Evolutionary conservation across 2,329 filamentous ascomycete genomes (phyloP), one percentile per base, ranked within the genome.

Genomic region (Fusarium stilboides): DNA sequence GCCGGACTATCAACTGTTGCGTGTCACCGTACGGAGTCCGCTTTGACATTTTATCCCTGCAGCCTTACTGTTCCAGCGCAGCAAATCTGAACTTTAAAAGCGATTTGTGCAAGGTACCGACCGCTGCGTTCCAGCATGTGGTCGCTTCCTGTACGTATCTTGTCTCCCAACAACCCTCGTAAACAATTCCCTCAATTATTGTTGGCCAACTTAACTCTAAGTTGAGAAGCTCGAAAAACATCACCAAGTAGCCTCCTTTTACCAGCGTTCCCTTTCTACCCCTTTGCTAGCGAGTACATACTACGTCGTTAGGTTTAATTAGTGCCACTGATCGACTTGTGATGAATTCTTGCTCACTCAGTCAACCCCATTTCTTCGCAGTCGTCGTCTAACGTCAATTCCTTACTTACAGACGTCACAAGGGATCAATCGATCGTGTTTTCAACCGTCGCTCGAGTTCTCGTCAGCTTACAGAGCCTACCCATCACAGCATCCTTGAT

Each of bases 1-100:
- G 43, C 52, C 52, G 52, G 60, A 52, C 40, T 50, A 46, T 50
- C 40, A 58, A 65, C 52, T 52, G 28, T 46, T 44, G 43, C 59
- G 50, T 22, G 20, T 22, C 20, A 13, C 28, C 28, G 28, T 31
- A 12, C 10, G 10, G 28, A 13, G 4, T 31, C 28, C 28, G 28
- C 28, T 31, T 13, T 31, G 28, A 31, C 28, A 31, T 12, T 12
- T 31, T 31, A 31, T 31, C 28, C 28, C 40, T n/a, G 13, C 9
- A 20, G 13, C 37, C 37, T 13, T 40, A 19, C 17, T 8, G 8
- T n/a, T 24, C 20, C 17, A 19, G 20, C n/a, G 37, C 7, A 20
- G 17, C 20, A 51, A 46, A 51, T 57, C 53, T 51, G 5, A 26
- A 24, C 13, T 20, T 33, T 24, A 42, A 31, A 33, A n/a, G 39